These are phyloP conservation scores for Pterula multifida DNA, from an alignment of 1,284 basidiomycete genomes.

Conservation along the genomic window DNA sequence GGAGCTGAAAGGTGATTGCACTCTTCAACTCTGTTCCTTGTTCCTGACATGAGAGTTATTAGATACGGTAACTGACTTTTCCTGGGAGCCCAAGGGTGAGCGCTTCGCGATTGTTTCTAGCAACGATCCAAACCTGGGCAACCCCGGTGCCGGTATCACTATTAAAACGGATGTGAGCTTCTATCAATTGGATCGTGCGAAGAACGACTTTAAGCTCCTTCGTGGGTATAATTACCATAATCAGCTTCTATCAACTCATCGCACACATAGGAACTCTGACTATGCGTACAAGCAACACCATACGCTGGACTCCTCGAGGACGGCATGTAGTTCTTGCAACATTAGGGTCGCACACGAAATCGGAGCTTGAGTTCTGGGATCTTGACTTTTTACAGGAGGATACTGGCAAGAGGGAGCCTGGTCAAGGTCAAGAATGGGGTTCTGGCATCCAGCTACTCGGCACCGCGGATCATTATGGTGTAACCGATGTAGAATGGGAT, in stretches of 20 bases:
- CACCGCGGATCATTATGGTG: constrained; percentile 92
- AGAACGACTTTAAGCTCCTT: constrained; percentile 91
- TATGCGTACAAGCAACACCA: constrained; percentile 85
- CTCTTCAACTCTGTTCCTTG: constrained; percentile 7
- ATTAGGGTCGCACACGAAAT: constrained; percentile 90
- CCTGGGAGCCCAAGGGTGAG: constrained; percentile 96
- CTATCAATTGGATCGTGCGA: constrained; percentile 87
- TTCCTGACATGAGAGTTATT: constrained; percentile 6
- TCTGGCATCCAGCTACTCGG: constrained; percentile 80
- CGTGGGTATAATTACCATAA: constrained; percentile 33
- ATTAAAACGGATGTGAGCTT: constrained; percentile 97
- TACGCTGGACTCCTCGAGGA: constrained; percentile 96
- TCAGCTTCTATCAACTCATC: constrained; percentile 8
- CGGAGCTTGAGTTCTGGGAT: constrained; percentile 98
- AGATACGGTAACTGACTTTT: constrained; percentile 96
- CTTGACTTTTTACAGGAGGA: constrained; percentile 85
- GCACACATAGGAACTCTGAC: constrained; percentile 78
- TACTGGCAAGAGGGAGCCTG: constrained; percentile 25
- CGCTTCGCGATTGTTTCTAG: constrained; percentile 95
- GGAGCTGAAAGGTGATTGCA: constrained; percentile 75
- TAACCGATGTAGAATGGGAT: constrained; percentile 99
- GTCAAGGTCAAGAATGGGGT: constrained; percentile 72
- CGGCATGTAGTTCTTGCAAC: constrained; percentile 94
- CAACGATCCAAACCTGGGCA: constrained; percentile 88
- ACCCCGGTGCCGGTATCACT: constrained; percentile 79